Percentiles rank a stretch among this genome's conserved stretches.
These are phyloP conservation scores for Trichoderma sp. DNA, from an alignment of 2,329 filamentous ascomycete species.

Conservation along the genomic window DNA sequence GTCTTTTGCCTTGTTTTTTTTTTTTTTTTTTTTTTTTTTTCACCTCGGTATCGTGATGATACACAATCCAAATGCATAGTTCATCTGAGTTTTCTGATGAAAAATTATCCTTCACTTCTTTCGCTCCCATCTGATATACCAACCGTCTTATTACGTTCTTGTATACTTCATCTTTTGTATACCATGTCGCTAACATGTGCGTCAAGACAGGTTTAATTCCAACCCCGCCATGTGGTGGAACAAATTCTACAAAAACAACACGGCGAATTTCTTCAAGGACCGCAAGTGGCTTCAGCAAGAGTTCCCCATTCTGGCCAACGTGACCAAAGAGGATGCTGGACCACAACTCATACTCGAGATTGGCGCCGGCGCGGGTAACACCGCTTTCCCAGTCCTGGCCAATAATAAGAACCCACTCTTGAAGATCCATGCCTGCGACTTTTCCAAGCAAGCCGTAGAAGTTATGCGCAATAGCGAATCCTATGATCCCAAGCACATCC, in stretches of 20 bases:
- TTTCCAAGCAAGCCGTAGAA: constrained; percentile 90
- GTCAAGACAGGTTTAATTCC: constrained; percentile 73
- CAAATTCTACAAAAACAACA: constrained; percentile 96
- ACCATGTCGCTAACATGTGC: constrained; percentile 38
- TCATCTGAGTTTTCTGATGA: constrained; percentile 68
- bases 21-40: background rate
- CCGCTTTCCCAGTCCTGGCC: constrained; percentile 83
- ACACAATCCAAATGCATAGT: constrained; percentile 59
- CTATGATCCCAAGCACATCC: constrained; percentile 69
- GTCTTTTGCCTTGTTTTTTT: constrained; percentile 29
- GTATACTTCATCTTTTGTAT: constrained; percentile 1
- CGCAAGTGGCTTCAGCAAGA: constrained; percentile 96
- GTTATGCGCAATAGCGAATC: constrained; percentile 79
- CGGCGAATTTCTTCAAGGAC: constrained; percentile 97
- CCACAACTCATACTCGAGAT: constrained; percentile 77
- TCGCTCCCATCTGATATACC: constrained; percentile 67
- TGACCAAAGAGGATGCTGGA: constrained; percentile 69
- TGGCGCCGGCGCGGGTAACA: constrained; percentile 93
- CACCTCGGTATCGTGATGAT: constrained; percentile 53
- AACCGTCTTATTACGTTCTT: constrained; percentile 20
- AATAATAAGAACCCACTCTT: constrained; percentile 79
- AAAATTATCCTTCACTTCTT: constrained; percentile 60
- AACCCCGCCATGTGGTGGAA: constrained; percentile 98
- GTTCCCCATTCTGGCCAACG: constrained; percentile 79
- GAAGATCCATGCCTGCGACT: constrained; percentile 91